A percentile compares a stretch with the other conserved stretches of the same genome.
These are phyloP conservation scores for Lachnellula subtilissima DNA, from an alignment of 2,329 filamentous ascomycete species.

Conservation along the genomic window DNA sequence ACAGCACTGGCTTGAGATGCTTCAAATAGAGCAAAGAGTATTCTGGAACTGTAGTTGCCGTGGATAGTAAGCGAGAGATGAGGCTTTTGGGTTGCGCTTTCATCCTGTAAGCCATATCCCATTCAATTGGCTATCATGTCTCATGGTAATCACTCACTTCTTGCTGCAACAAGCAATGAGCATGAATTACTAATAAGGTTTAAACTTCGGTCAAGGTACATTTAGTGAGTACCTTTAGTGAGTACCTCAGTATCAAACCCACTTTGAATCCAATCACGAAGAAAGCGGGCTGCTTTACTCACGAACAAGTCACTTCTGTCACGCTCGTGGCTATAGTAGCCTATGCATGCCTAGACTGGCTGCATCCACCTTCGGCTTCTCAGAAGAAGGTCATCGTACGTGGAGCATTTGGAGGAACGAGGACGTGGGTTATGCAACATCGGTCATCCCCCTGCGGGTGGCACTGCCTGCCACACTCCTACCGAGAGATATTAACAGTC, in stretches of 20 bases:
- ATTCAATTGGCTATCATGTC: neutral
- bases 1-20: neutral
- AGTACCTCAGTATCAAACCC: constrained; percentile 27
- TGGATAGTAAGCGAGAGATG: constrained; percentile 34
- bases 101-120: constrained; percentile 16
- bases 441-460: constrained; percentile 1
- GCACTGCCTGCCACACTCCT: no score
- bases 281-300: constrained; percentile 39
- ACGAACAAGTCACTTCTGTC: constrained; percentile 40
- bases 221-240: constrained; percentile 29
- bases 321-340: constrained; percentile 41
- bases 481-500: neutral
- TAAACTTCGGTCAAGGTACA: constrained; percentile 28
- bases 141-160: neutral
- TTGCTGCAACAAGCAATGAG: neutral
- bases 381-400: constrained; percentile 23
- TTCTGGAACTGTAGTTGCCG: constrained; percentile 30
- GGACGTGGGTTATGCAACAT: constrained; percentile 26
- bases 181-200: neutral
- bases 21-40: constrained; percentile 24
- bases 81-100: constrained; percentile 33
- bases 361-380: constrained; percentile 13
- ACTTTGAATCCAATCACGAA: constrained; percentile 21
- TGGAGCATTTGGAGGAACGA: constrained; percentile 29
- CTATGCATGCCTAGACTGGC: constrained; percentile 29